Conservation (phyloP, 306 rosid genomes). For the Purshia tridentata region DNA sequence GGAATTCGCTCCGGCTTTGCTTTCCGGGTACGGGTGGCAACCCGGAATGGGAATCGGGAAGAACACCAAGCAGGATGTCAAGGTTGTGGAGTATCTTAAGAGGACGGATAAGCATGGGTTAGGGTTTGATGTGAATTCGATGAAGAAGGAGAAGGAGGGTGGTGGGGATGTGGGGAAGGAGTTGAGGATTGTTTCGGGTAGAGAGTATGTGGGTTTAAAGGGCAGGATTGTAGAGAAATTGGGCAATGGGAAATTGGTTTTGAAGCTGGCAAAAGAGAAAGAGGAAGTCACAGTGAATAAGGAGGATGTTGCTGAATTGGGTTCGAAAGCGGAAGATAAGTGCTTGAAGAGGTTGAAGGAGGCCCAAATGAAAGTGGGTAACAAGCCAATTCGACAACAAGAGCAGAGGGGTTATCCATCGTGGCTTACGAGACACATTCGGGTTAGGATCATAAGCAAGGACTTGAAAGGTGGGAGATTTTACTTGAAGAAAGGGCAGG, state of each 20-base stretch:
- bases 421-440: conserved; percentile 81
- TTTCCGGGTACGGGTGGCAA: conserved; percentile 83
- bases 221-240: conserved; percentile 47
- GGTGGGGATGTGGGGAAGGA: conserved; percentile 32
- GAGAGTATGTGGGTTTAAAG: conserved; percentile 47
- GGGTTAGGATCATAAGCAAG: conserved; percentile 69
- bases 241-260: conserved; percentile 32
- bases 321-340: conserved; percentile 65
- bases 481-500: conserved; percentile 74
- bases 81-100: conserved; percentile 46
- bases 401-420: conserved; percentile 31
- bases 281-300: conserved; percentile 40
- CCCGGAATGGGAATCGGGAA: conserved; percentile 83
- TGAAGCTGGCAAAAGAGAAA: conserved; percentile 37
- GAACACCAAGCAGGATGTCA: conserved; percentile 66
- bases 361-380: conserved; percentile 23
- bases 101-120: conserved; percentile 66
- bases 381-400: conserved; percentile 21
- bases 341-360: conserved; percentile 58
- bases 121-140: conserved; percentile 43
- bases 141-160: not conserved
- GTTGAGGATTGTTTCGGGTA: conserved; percentile 60
- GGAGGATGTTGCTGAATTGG: conserved; percentile 52
- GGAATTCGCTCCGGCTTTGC: conserved; percentile 72
- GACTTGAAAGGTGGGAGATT: conserved; percentile 65